Percentiles rank a stretch among this genome's conserved stretches.
phyloP scores from a whole-genome alignment of 148 eudicot species.

The Agrostemma githago region DNA sequence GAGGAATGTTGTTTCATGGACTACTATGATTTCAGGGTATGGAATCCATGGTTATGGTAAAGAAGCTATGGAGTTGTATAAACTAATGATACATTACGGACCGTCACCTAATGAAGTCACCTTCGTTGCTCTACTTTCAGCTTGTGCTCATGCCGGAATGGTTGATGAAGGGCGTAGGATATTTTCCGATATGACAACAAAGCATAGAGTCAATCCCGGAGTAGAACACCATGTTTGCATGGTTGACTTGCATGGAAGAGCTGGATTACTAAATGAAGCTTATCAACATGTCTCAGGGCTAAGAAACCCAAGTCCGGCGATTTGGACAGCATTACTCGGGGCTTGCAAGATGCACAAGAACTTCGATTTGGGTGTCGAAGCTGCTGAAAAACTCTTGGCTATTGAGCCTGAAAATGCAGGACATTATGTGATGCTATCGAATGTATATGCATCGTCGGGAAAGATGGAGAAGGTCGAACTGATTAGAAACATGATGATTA shows the following conservation, averaged over 20 bases:
- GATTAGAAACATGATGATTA: constrained; percentile 44
- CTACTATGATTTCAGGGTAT: constrained; percentile 51
- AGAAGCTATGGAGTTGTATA: constrained; percentile 53
- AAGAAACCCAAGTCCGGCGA: constrained; percentile 33
- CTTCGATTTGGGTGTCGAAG: constrained; percentile 41
- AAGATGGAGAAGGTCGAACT: constrained; percentile 49
- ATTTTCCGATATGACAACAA: constrained; percentile 34
- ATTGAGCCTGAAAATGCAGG: constrained; percentile 46
- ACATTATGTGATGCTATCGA: constrained; percentile 53
- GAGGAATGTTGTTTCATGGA: constrained; percentile 48
- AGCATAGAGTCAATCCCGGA: constrained; percentile 34
- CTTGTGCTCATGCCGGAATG: constrained; percentile 60
- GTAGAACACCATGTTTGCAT: constrained; percentile 59
- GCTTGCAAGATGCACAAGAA: constrained; percentile 65
- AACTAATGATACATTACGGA: constrained; percentile 35
- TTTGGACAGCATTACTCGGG: constrained; percentile 64
- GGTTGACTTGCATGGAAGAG: constrained; percentile 67
- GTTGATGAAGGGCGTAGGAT: constrained; percentile 43
- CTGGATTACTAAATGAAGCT: constrained; percentile 50
- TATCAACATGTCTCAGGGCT: constrained; percentile 27
- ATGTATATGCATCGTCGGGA: constrained; percentile 56
- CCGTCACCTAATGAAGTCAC: constrained; percentile 45
- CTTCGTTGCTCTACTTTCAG: constrained; percentile 46
- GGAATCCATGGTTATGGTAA: constrained; percentile 48
- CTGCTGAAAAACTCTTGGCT: constrained; percentile 52